Percentiles rank a stretch among this genome's conserved stretches.
Conservation (phyloP, 805 yeast genomes). For the Lipomyces mesembrius region DNA sequence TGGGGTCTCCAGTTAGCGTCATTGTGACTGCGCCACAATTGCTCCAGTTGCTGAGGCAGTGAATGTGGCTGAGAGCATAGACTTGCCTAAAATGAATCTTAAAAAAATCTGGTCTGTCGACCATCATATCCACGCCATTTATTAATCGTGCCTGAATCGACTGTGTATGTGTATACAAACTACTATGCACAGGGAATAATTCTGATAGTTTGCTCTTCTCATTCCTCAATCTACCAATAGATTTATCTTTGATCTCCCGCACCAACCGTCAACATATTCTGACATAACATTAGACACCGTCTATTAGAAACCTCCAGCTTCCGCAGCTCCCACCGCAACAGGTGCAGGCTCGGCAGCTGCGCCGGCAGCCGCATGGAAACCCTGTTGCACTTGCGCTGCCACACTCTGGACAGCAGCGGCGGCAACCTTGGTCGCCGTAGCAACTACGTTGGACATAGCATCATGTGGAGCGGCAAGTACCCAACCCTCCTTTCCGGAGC, state of each 20-base stretch:
- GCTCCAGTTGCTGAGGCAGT: no score
- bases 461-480: constrained; percentile 11
- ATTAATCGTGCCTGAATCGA: neutral
- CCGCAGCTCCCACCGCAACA: constrained; percentile 13
- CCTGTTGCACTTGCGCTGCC: neutral
- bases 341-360: constrained; percentile 10
- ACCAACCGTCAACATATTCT: neutral
- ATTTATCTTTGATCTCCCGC: neutral
- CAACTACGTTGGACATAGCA: constrained; percentile 3
- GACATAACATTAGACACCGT: neutral
- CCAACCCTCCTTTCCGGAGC: constrained; percentile 9
- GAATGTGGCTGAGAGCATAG: neutral
- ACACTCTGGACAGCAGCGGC: constrained; percentile 1
- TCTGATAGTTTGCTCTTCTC: neutral
- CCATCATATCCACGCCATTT: neutral
- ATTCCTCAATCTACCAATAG: neutral
- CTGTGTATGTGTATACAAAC: neutral
- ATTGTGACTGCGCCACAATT: neutral
- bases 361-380: neutral
- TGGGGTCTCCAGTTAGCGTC: no score
- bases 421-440: constrained; percentile 7
- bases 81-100: neutral
- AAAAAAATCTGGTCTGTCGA: neutral
- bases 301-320: constrained; percentile 6
- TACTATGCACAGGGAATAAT: neutral